Percentiles rank a stretch among this genome's conserved stretches.
phyloP scores from a whole-genome alignment of 129 eudicot species.

The carrot (Daucus carota) region DH1_v3.0 NC_030383.2:3650001-3650500 shows the following conservation, averaged over 20 bases:
- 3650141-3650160: background rate
- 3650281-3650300: background rate
- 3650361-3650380: no score
- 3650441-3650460: no score
- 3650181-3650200: background rate
- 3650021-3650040: background rate
- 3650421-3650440: no score
- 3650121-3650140: background rate
- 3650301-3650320: no score
- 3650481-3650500: no score
- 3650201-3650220: background rate
- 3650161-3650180: background rate
- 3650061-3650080: background rate
- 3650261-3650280: background rate
- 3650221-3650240: background rate
- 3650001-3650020: background rate
- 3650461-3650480: no score
- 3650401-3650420: no score
- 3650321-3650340: no score
- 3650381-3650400: no score
- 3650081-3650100: background rate
- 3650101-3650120: background rate
- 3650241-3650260: background rate
- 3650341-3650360: no score
- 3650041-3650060: background rate